Evolutionary conservation across 805 yeast genomes (phyloP), one percentile per base, ranked within the genome.

Genomic region (Ogataea methanolica): DNA sequence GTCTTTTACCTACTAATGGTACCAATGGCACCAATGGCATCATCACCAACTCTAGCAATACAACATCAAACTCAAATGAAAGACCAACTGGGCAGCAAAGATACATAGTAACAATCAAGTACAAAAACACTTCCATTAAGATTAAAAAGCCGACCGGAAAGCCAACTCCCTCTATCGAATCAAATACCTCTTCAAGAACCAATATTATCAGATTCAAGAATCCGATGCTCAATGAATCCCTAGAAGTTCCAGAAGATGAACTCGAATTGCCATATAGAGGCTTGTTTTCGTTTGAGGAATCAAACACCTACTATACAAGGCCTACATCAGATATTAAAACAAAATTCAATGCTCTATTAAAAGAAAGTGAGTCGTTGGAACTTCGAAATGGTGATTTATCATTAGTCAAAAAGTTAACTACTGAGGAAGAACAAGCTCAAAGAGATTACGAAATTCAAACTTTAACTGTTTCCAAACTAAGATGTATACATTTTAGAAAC

Each of bases 251-350:
- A 42, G 65, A 68, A 48, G 68, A 69, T n/a, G 69, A 71, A n/a
- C 63, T 70, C 41, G 85, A 83, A 46, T 58, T 81, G 29, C 94
- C 95, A 0, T 86, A 77, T 54, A 68, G 84, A 43, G 94, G 94
- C 0, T 75, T 85, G 0, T 65, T 86, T 17, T 64, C 73, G 17
- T 78, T 77, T 54, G 74, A 77, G 19, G 81, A 84, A 39, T 80
- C 83, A 34, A 75, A 73, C 29, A 85, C 88, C 1, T 69, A 70
- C 43, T 68, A 72, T 50, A 85, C 94, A 0, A 74, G 75, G 37
- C 96, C 96, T 0, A 74, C 74, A 1, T 55, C 58, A 5, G 57
- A 66, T 8, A 51, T 48, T 9, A 45, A 52, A 16, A 26, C 36
- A 2, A 15, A 52, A 3, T 87, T 86, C 57, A 69, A 75, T 16